These are phyloP conservation scores for Trichomonas gallinae DNA, from an alignment of 208 protist genomes.

Conservation along the genomic window DNA sequence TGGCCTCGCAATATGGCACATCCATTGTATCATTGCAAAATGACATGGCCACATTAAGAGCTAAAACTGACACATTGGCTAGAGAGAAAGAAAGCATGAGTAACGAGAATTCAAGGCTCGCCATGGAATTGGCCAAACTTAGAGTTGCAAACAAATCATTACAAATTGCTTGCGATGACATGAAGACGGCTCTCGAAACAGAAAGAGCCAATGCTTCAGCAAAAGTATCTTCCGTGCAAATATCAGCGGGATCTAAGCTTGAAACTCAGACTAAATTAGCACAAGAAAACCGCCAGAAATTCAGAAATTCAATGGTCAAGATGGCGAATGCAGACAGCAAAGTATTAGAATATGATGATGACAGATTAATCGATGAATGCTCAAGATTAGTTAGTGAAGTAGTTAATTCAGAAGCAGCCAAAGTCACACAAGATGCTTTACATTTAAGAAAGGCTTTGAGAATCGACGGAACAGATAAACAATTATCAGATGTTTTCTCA, in stretches of 20 bases:
- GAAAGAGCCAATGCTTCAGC: background rate
- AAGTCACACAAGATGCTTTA: background rate
- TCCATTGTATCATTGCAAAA: background rate
- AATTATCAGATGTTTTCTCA: background rate
- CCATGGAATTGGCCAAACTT: background rate
- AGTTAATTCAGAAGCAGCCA: background rate
- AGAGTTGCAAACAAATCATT: background rate
- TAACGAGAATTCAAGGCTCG: background rate
- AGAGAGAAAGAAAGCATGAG: background rate
- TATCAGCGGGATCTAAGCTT: background rate
- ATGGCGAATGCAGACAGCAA: background rate
- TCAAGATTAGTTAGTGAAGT: background rate
- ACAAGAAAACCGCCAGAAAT: background rate
- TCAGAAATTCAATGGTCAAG: background rate
- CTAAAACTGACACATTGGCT: background rate
- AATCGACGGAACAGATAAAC: background rate
- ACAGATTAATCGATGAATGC: background rate
- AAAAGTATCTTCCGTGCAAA: background rate
- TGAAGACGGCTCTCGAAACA: background rate
- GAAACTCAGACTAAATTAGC: background rate
- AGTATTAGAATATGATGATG: background rate
- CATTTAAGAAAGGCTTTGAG: background rate
- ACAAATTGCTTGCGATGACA: background rate
- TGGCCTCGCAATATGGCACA: background rate
- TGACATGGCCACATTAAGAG: background rate